A percentile compares a stretch with the other conserved stretches of the same genome.
phyloP scores from a whole-genome alignment of 345 rosid genomes.

The Moricandia arvensis region DNA sequence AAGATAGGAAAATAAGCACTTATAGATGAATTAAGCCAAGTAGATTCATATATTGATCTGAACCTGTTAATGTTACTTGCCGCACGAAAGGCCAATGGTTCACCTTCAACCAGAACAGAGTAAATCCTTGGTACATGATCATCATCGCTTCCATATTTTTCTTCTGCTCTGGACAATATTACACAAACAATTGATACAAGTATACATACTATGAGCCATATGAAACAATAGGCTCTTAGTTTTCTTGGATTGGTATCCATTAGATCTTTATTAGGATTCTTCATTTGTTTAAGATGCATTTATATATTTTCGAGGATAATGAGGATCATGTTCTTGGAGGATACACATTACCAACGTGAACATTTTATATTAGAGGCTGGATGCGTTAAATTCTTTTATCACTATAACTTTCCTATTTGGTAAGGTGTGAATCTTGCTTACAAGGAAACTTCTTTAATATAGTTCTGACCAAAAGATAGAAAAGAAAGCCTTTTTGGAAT shows the following conservation, averaged over 20 bases:
- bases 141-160: neutral
- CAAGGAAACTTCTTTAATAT: constrained; percentile 4
- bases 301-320: constrained; percentile 18
- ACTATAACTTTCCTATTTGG: constrained; percentile 7
- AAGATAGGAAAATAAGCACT: neutral
- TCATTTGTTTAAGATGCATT: constrained; percentile 9
- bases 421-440: constrained; percentile 30
- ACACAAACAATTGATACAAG: constrained; percentile 26
- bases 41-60: neutral
- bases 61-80: constrained; percentile 44
- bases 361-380: neutral
- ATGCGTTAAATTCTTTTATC: constrained; percentile 25
- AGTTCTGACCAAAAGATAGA: neutral
- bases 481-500: neutral
- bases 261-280: constrained; percentile 12
- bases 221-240: constrained; percentile 1
- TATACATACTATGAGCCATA: constrained; percentile 37
- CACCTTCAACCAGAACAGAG: constrained; percentile 67
- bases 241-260: constrained; percentile 32
- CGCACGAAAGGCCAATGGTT: constrained; percentile 50
- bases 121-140: constrained; percentile 49
- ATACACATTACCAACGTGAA: constrained; percentile 35
- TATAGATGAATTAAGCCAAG: neutral
- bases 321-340: constrained; percentile 30
- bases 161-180: constrained; percentile 31